Evolutionary conservation across 148 eudicot genomes (phyloP).

Genomic region (Mesembryanthemum crystallinum): DNA sequence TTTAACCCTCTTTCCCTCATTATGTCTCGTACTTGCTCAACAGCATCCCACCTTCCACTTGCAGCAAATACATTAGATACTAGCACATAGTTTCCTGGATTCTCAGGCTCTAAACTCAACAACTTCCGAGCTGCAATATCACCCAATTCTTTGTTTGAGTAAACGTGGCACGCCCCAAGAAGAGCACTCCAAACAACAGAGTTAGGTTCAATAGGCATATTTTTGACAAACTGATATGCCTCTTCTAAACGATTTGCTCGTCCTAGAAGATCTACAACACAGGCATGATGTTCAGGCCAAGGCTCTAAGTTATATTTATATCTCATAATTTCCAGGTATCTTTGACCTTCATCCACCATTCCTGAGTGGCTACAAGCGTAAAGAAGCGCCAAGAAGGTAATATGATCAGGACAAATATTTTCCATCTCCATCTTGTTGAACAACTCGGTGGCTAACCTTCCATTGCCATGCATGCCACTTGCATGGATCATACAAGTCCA

Average conservation of each 20-base stretch:
- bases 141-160: slow-evolving; percentile 50
- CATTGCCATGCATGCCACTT: slow-evolving; percentile 75
- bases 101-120: slow-evolving; percentile 57
- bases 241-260: slow-evolving; percentile 76
- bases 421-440: slow-evolving; percentile 53
- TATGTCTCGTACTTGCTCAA: slow-evolving; percentile 49
- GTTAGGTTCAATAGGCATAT: slow-evolving; percentile 58
- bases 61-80: slow-evolving; percentile 72
- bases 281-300: slow-evolving; percentile 86
- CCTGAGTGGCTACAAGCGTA: slow-evolving; percentile 91
- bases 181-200: slow-evolving; percentile 74
- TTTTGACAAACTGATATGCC: slow-evolving; percentile 59
- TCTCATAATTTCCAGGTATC: slow-evolving; percentile 47
- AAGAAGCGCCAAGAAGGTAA: slow-evolving; percentile 76
- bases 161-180: slow-evolving; percentile 72
- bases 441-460: slow-evolving; percentile 47
- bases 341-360: slow-evolving; percentile 60
- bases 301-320: slow-evolving; percentile 55
- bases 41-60: slow-evolving; percentile 67
- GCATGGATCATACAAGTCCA: slow-evolving; percentile 87
- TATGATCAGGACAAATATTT: slow-evolving; percentile 62
- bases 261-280: slow-evolving; percentile 87
- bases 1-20: slow-evolving; percentile 68
- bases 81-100: slow-evolving; percentile 72
- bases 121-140: slow-evolving; percentile 67